Conservation (phyloP, 2,329 filamentous ascomycete genomes). For the Thelonectria blattea region DNA sequence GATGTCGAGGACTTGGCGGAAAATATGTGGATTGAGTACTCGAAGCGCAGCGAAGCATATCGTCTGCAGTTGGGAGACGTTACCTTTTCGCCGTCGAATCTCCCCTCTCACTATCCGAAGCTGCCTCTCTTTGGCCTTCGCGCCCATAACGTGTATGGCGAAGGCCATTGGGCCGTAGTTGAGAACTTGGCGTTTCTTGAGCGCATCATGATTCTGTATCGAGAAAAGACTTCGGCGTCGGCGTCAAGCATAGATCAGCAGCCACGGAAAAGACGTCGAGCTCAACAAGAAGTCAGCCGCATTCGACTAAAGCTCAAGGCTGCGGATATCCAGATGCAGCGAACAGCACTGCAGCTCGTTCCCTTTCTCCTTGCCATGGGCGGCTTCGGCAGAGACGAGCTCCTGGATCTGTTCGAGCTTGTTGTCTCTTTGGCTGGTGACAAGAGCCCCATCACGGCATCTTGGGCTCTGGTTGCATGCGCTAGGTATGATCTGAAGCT, state of each 20-base stretch:
- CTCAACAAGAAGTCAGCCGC: conserved; percentile 50
- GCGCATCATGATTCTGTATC: conserved; percentile 47
- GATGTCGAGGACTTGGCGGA: conserved; percentile 71
- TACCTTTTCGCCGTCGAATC: conserved; percentile 56
- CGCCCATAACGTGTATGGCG: conserved; percentile 58
- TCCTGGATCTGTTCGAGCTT: conserved; percentile 62
- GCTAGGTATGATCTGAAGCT: conserved; percentile 63
- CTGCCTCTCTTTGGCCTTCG: conserved; percentile 60
- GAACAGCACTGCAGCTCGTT: conserved; percentile 62
- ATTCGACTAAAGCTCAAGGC: conserved; percentile 57
- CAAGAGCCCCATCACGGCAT: conserved; percentile 69
- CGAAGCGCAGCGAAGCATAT: conserved; percentile 70
- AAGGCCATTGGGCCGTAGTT: conserved; percentile 66
- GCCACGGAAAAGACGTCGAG: conserved; percentile 59
- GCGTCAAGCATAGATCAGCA: conserved; percentile 48
- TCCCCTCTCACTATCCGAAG: conserved; percentile 52
- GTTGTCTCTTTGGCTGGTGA: conserved; percentile 68
- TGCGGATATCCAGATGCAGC: conserved; percentile 49
- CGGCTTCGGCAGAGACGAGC: conserved; percentile 55
- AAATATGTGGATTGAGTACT: conserved; percentile 79
- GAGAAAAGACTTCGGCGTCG: conserved; percentile 31
- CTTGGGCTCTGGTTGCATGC: conserved; percentile 86
- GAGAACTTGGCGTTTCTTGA: conserved; percentile 66
- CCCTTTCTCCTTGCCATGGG: conserved; percentile 60
- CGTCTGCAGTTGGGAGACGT: conserved; percentile 82